These are phyloP conservation scores for Raddia guianensis DNA, from an alignment of 176 grass and related monocot species.

Conservation along the genomic window DNA sequence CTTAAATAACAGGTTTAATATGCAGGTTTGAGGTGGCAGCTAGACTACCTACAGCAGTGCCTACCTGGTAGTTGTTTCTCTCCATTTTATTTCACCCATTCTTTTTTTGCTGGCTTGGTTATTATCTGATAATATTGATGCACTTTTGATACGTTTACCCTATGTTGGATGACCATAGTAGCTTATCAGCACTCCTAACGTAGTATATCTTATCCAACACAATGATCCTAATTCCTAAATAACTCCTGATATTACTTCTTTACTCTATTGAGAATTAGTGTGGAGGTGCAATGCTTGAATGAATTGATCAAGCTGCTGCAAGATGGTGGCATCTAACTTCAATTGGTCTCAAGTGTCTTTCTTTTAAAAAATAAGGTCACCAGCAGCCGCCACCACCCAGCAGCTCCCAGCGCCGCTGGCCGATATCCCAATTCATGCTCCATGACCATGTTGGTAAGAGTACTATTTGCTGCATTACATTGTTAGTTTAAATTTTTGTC, in stretches of 20 bases:
- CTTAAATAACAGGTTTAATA: conserved; percentile 31
- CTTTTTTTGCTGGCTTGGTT: conserved; percentile 7
- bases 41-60: conserved; percentile 91
- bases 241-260: conserved; percentile 8
- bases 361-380: not conserved
- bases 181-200: not conserved
- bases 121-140: not conserved
- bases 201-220: not conserved
- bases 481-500: too few species aligned
- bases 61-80: conserved; percentile 63
- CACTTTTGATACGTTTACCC: conserved; percentile 1
- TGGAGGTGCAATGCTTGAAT: not conserved
- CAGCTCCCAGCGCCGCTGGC: too few species aligned
- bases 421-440: too few species aligned
- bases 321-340: not conserved
- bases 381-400: too few species aligned
- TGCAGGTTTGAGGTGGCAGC: conserved; percentile 90
- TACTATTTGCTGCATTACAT: too few species aligned
- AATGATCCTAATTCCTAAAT: not conserved
- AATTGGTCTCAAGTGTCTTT: not conserved
- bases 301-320: not conserved
- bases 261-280: conserved; percentile 7
- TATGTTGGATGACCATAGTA: not conserved
- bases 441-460: too few species aligned
- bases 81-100: not conserved